Conservation (phyloP, 345 rosid species). For the Salix dunnii region DNA sequence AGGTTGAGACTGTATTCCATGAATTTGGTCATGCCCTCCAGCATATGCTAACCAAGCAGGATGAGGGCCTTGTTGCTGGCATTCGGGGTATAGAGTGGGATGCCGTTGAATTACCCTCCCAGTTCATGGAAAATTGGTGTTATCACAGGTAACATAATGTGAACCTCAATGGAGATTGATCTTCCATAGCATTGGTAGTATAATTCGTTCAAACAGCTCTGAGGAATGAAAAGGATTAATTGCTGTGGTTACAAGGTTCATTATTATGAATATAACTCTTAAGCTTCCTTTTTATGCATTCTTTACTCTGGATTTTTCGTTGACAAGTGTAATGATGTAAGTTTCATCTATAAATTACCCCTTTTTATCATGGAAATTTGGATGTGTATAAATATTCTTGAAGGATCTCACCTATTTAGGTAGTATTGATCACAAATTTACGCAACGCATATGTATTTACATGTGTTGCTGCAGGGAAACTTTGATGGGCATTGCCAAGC, state of each 20-base stretch:
- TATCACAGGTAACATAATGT: conserved; percentile 62
- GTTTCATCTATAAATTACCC: neutral
- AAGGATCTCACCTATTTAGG: neutral
- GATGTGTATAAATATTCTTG: neutral
- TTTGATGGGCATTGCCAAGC: conserved; percentile 87
- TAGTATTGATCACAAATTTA: neutral
- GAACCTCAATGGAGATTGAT: neutral
- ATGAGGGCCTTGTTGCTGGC: conserved; percentile 91
- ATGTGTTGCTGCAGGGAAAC: conserved; percentile 57
- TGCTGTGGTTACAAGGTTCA: neutral
- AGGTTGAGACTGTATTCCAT: conserved; percentile 96
- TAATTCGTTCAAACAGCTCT: neutral
- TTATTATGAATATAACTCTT: neutral
- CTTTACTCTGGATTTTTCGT: neutral
- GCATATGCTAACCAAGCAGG: conserved; percentile 89
- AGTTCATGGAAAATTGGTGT: conserved; percentile 98
- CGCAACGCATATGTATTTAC: conserved; percentile 5
- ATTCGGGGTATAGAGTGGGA: conserved; percentile 89
- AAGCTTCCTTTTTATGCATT: neutral
- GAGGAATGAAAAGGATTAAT: neutral
- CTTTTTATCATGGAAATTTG: neutral
- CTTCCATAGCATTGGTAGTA: neutral
- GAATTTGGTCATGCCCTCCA: conserved; percentile 98
- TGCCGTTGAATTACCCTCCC: conserved; percentile 94
- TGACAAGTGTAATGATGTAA: neutral